phyloP scores from a whole-genome alignment of 257 asterid species.

The Orobanche coerulescens region DNA sequence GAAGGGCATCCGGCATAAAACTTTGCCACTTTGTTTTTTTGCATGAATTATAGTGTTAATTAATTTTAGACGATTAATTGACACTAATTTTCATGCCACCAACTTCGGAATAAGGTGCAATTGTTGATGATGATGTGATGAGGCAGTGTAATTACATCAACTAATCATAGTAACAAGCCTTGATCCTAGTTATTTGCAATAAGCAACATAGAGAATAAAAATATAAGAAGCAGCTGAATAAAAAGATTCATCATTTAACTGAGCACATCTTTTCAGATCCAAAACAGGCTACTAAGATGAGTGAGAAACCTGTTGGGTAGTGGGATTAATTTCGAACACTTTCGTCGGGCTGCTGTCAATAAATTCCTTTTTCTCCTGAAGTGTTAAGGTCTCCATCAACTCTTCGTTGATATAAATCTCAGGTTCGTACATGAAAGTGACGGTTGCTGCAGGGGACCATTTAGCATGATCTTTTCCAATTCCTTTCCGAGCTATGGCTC shows the following conservation, averaged over 20 bases:
- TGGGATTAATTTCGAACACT: constrained; percentile 67
- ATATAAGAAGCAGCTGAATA: neutral
- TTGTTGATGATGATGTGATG: too few relatives aligned
- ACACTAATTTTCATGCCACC: too few relatives aligned
- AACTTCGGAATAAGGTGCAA: too few relatives aligned
- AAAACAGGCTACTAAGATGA: constrained; percentile 10
- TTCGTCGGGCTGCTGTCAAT: constrained; percentile 93
- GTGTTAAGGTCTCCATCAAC: constrained; percentile 64
- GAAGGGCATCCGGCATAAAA: too few relatives aligned
- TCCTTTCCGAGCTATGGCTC: constrained; percentile 99
- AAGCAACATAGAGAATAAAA: constrained; percentile 1
- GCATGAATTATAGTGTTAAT: too few relatives aligned
- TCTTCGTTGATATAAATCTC: constrained; percentile 87
- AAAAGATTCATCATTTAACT: neutral
- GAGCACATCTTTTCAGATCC: constrained; percentile 2
- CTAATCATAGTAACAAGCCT: constrained; percentile 5
- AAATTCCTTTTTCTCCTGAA: constrained; percentile 54
- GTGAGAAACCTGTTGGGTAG: constrained; percentile 53
- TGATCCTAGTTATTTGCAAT: neutral
- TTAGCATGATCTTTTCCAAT: constrained; percentile 99
- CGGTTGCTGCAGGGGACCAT: constrained; percentile 99
- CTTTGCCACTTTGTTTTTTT: too few relatives aligned
- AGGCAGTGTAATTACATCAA: neutral
- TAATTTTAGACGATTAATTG: too few relatives aligned
- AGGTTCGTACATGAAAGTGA: constrained; percentile 96